Base-by-base conservation (phyloP, 2,329 filamentous ascomycete genomes). In the Diaporthe caulivora region DNA sequence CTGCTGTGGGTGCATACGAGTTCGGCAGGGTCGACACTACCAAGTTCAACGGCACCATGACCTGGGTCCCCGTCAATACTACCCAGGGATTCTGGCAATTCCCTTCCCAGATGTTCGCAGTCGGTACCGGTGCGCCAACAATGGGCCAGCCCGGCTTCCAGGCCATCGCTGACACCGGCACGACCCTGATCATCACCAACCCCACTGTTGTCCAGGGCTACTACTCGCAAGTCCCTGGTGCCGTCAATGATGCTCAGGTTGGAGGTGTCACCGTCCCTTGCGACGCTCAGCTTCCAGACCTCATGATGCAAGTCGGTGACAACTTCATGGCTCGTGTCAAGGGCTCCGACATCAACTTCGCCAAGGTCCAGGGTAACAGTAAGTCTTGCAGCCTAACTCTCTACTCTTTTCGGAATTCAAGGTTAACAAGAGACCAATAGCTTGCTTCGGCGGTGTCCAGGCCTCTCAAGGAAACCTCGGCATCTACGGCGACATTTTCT, bases 51-150 rank as follows among this genome's bases (percentile, higher is more conserved):
- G 93, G 93, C 44, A 78, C 86, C 5, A 87, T 95, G 78, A 82
- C 86, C 29, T 94, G 91, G 80, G 85, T 91, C 26, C 84, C 87
- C 13, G 86, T 94, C 75, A 89, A 94, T 79, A 86, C 85, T 24
- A 86, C 86, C 15, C 83, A 85, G 42, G 93, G 93, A 11, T 94
- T 92, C 85, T 95, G 93, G 93, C 86, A 92, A 79, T 90, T 94
- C 79, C 79, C 85, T 18, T 90, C 89, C 8, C 84, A 85, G 31
- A 83, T 84, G 58, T 93, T 92, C 78, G 83, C 84, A 24, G 85
- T 94, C 71, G 88, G 86, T 18, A 80, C 80, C 51, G 84, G 82
- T 13, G 47, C 79, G 2, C 55, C 82, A 3, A 83, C 87, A 78
- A 77, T 78, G 31, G 78, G 78, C 2, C 80, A 81, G 11, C 65